phyloP scores from a whole-genome alignment of 2,329 filamentous ascomycete genomes.

The Penicillium sp. region DNA sequence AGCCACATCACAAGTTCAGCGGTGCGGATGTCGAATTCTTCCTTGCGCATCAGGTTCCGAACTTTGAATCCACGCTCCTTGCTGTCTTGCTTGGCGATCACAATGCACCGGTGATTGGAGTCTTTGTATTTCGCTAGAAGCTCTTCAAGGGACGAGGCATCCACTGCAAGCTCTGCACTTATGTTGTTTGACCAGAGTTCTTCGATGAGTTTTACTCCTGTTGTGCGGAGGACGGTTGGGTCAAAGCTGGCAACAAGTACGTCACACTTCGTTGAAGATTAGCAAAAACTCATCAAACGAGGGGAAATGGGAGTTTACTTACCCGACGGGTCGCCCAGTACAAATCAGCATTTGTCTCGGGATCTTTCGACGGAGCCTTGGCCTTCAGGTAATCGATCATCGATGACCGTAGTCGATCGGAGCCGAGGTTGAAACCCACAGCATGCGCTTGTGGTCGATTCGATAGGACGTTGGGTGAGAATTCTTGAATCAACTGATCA shows the following conservation, averaged over 20 bases:
- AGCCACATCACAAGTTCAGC: constrained; percentile 71
- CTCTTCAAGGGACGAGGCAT: constrained; percentile 70
- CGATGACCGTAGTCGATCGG: constrained; percentile 66
- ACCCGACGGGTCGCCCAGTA: constrained; percentile 58
- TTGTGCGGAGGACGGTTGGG: constrained; percentile 61
- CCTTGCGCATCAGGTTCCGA: constrained; percentile 66
- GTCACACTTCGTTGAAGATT: constrained; percentile 55
- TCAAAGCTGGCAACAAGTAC: constrained; percentile 86
- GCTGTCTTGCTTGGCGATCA: constrained; percentile 67
- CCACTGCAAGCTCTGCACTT: constrained; percentile 75
- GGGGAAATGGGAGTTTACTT: constrained; percentile 27
- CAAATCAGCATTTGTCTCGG: constrained; percentile 53
- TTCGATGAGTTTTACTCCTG: constrained; percentile 67
- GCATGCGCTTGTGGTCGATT: constrained; percentile 63
- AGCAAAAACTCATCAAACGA: background rate
- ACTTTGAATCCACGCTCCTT: constrained; percentile 59
- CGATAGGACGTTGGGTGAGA: constrained; percentile 60
- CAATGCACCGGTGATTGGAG: constrained; percentile 74
- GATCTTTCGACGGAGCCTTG: constrained; percentile 58
- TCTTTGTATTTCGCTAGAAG: constrained; percentile 58
- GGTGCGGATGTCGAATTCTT: constrained; percentile 68
- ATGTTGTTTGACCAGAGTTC: constrained; percentile 75
- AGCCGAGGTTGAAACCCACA: constrained; percentile 84
- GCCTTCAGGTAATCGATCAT: constrained; percentile 48
- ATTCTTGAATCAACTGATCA: constrained; percentile 76